phyloP scores from a whole-genome alignment of 1,284 basidiomycete genomes.

The Veloboletus limbatus region DNA sequence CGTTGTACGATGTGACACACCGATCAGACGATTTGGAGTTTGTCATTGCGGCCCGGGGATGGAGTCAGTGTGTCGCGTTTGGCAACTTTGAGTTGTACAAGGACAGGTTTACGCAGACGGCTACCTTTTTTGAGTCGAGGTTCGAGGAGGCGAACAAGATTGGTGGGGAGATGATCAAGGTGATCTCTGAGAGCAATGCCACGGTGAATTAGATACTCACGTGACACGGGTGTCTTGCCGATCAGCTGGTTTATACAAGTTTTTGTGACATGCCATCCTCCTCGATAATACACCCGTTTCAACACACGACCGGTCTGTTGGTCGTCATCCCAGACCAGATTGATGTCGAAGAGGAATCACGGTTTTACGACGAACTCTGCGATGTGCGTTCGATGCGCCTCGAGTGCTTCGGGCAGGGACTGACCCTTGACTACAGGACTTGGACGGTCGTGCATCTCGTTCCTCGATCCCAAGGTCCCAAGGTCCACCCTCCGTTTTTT shows the following conservation, averaged over 20 bases:
- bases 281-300: constrained; percentile 21
- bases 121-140: constrained; percentile 80
- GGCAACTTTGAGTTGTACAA: constrained; percentile 90
- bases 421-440: constrained; percentile 17
- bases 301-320: constrained; percentile 22
- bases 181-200: constrained; percentile 60
- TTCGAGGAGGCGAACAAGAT: constrained; percentile 85
- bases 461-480: constrained; percentile 28
- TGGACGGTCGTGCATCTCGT: constrained; percentile 16
- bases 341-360: constrained; percentile 46
- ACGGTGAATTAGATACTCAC: constrained; percentile 2
- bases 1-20: constrained; percentile 78
- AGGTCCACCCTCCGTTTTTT: constrained; percentile 58
- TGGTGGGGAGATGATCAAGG: constrained; percentile 90
- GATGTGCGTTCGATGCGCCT: too few species aligned
- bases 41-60: constrained; percentile 91
- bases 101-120: constrained; percentile 79
- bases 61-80: constrained; percentile 94
- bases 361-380: constrained; percentile 46
- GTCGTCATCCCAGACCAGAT: constrained; percentile 37
- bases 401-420: too few species aligned
- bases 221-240: constrained; percentile 2
- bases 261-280: constrained; percentile 13
- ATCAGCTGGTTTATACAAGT: neutral
- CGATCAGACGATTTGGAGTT: constrained; percentile 93